These are phyloP conservation scores for Picea mariana DNA, from an alignment of 83 land plant genomes.

Conservation along the genomic window DNA sequence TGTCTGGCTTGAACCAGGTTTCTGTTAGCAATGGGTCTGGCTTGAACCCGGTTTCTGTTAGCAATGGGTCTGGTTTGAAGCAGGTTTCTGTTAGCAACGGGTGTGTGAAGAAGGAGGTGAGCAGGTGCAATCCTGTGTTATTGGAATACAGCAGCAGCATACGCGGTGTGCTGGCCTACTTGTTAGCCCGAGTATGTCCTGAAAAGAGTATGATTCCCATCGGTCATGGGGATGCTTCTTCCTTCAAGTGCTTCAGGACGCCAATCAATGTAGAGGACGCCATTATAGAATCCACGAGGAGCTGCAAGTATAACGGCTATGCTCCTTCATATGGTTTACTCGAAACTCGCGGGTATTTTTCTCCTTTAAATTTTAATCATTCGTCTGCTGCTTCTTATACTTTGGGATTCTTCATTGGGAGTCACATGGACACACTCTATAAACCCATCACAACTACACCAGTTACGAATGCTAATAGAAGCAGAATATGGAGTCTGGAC, in stretches of 20 bases:
- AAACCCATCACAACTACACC: too few relatives aligned
- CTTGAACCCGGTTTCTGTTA: too few relatives aligned
- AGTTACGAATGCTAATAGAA: too few relatives aligned
- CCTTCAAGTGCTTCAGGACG: conserved; percentile 49
- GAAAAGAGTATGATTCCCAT: conserved; percentile 49
- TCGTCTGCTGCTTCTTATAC: too few relatives aligned
- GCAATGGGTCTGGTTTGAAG: too few relatives aligned
- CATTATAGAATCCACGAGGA: conserved; percentile 46
- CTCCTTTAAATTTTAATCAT: too few relatives aligned
- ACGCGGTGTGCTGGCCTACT: neutral
- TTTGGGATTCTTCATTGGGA: too few relatives aligned
- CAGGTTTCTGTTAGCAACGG: too few relatives aligned
- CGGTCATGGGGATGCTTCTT: conserved; percentile 85
- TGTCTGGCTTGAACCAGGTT: too few relatives aligned
- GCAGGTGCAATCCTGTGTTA: neutral
- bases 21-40: too few relatives aligned
- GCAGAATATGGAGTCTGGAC: too few relatives aligned
- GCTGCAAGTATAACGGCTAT: conserved; percentile 68
- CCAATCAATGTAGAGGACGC: conserved; percentile 51
- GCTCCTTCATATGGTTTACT: conserved; percentile 70
- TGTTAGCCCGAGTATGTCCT: neutral
- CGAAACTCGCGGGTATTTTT: conserved; percentile 63
- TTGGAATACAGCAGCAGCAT: conserved; percentile 12
- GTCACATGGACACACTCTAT: too few relatives aligned
- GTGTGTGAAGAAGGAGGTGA: neutral